These are phyloP conservation scores for Trichoderma afroharzianum DNA, from an alignment of 2,329 filamentous ascomycete species.

Conservation along the genomic window DNA sequence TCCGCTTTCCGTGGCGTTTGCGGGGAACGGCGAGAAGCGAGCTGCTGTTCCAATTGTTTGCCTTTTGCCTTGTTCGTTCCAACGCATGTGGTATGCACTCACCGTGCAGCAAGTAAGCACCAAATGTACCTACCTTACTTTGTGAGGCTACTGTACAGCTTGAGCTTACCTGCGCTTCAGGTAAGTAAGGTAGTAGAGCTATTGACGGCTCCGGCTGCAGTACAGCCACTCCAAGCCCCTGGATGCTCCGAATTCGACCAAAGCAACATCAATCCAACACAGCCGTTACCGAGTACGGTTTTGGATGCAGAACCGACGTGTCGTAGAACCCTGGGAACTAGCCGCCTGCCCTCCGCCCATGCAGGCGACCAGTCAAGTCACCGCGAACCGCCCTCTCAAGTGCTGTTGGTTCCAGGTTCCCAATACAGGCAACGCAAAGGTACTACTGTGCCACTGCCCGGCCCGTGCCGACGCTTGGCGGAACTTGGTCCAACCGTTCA, in stretches of 20 bases:
- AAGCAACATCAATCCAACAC: background rate
- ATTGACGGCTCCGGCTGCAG: too few relatives aligned
- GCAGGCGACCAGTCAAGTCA: background rate
- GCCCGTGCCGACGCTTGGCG: conserved; percentile 14
- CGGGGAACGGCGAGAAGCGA: background rate
- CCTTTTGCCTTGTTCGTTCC: background rate
- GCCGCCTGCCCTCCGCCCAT: background rate
- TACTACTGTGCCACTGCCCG: conserved; percentile 3
- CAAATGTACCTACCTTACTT: background rate
- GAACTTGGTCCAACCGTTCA: background rate
- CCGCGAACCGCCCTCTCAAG: background rate
- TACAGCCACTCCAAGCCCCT: background rate
- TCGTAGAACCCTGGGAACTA: background rate
- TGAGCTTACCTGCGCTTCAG: background rate
- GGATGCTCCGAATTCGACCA: background rate
- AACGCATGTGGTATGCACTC: background rate
- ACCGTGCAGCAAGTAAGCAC: background rate
- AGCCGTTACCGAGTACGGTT: background rate
- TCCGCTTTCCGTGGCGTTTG: background rate
- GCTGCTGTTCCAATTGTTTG: background rate
- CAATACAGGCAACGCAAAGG: background rate
- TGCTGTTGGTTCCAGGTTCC: background rate
- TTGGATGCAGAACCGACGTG: background rate
- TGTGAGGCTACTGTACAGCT: background rate
- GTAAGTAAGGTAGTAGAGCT: too few relatives aligned